Percentiles rank a stretch among this genome's conserved stretches.
Evolutionary conservation across 2,329 filamentous ascomycete species (phyloP).

Genomic region (Alternaria alternata): DNA sequence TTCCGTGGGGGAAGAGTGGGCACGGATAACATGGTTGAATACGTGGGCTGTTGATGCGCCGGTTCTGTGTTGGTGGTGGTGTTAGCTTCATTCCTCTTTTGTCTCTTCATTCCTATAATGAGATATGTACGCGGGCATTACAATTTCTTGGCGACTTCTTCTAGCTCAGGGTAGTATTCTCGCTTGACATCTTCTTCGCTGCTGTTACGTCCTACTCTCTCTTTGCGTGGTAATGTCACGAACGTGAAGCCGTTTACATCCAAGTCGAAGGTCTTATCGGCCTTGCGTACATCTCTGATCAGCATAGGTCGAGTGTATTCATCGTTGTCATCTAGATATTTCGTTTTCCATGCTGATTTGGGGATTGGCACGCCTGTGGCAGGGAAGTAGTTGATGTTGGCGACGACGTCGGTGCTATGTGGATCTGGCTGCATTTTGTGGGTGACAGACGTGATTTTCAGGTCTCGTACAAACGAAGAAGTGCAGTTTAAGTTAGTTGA

Average conservation of each 20-base stretch:
- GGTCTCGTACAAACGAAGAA: no score
- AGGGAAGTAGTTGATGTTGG: conserved; percentile 32
- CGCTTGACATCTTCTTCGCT: conserved; percentile 22
- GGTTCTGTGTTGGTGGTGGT: conserved; percentile 13
- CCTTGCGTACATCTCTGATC: conserved; percentile 55
- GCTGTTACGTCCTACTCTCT: conserved; percentile 13
- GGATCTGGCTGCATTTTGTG: conserved; percentile 1
- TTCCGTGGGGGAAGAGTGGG: conserved; percentile 57
- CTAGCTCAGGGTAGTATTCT: conserved; percentile 29
- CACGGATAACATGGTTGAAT: conserved; percentile 52
- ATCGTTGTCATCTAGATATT: conserved; percentile 18
- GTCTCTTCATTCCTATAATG: neutral
- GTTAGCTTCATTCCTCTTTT: neutral
- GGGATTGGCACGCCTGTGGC: conserved; percentile 20
- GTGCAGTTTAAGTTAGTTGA: neutral
- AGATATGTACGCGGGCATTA: neutral
- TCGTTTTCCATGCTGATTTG: conserved; percentile 23
- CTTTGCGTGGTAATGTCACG: conserved; percentile 16
- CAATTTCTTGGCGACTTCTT: conserved; percentile 22
- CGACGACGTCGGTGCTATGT: conserved; percentile 17
- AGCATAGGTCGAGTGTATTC: conserved; percentile 32
- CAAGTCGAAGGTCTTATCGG: conserved; percentile 49
- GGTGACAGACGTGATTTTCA: neutral
- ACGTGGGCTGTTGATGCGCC: conserved; percentile 32
- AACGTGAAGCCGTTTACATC: conserved; percentile 48